A percentile compares a stretch with the other conserved stretches of the same genome.
These are phyloP conservation scores for Combretum micranthum DNA, from an alignment of 345 rosid species.

Conservation along the genomic window DNA sequence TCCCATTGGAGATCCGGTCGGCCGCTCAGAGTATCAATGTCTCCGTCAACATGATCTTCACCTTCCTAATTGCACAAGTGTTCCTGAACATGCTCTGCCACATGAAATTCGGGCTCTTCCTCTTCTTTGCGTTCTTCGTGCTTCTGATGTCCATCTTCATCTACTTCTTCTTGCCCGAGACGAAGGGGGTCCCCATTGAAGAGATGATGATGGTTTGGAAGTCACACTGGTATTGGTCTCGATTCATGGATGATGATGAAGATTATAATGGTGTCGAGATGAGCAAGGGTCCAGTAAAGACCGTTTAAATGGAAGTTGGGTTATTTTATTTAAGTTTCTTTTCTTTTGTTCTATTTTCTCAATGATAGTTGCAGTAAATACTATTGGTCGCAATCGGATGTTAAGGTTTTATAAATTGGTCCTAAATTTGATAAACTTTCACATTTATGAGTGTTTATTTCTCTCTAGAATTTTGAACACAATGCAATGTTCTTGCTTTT, in stretches of 20 bases:
- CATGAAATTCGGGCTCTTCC: constrained; percentile 64
- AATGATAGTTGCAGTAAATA: constrained; percentile 16
- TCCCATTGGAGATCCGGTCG: constrained; percentile 80
- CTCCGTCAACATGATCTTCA: constrained; percentile 85
- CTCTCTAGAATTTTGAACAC: too few relatives aligned
- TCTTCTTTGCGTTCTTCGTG: constrained; percentile 64
- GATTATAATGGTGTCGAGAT: constrained; percentile 32
- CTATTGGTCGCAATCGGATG: background rate
- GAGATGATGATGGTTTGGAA: constrained; percentile 62
- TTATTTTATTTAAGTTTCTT: background rate
- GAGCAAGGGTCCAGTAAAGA: constrained; percentile 33
- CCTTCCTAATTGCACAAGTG: constrained; percentile 65
- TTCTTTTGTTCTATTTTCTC: background rate
- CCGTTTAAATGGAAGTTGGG: constrained; percentile 11
- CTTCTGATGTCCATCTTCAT: constrained; percentile 45
- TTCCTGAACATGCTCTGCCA: constrained; percentile 78
- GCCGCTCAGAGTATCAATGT: constrained; percentile 90
- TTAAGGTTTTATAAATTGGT: too few relatives aligned
- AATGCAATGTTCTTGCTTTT: too few relatives aligned
- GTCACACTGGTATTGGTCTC: constrained; percentile 62
- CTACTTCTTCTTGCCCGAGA: constrained; percentile 60
- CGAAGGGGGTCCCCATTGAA: constrained; percentile 64
- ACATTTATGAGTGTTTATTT: too few relatives aligned
- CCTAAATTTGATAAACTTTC: too few relatives aligned
- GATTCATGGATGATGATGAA: constrained; percentile 24